These are phyloP conservation scores for Wickerhamomyces ciferrii DNA, from an alignment of 805 yeast genomes.

Conservation along the genomic window DNA sequence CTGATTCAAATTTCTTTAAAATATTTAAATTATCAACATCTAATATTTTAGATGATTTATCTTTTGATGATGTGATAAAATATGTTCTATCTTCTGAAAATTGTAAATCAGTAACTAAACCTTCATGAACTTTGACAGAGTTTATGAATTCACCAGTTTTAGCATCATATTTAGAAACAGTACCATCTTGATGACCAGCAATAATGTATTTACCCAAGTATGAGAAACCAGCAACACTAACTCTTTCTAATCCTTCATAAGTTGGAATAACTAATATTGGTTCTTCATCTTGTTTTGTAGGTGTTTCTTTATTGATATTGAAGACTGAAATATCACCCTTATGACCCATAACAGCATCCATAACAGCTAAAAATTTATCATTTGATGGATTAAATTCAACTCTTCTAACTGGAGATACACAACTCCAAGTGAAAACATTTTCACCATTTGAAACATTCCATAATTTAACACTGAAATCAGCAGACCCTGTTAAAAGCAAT, in stretches of 20 bases:
- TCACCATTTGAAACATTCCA: conserved; percentile 84
- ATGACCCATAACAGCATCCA: conserved; percentile 91
- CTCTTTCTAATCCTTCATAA: conserved; percentile 54
- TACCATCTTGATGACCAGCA: conserved; percentile 87
- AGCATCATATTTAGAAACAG: conserved; percentile 74
- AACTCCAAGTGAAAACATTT: conserved; percentile 64
- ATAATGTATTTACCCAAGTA: conserved; percentile 68
- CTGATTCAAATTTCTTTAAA: conserved; percentile 74
- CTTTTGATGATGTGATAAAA: conserved; percentile 90
- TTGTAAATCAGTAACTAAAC: conserved; percentile 82
- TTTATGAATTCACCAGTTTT: conserved; percentile 64
- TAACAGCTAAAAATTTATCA: conserved; percentile 61
- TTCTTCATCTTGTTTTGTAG: conserved; percentile 39
- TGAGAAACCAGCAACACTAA: conserved; percentile 84
- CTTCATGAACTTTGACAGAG: conserved; percentile 65
- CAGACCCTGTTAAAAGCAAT: conserved; percentile 81
- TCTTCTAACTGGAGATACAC: conserved; percentile 84
- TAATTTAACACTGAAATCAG: conserved; percentile 78
- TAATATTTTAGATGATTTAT: conserved; percentile 73
- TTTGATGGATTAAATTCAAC: conserved; percentile 82
- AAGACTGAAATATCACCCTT: conserved; percentile 71
- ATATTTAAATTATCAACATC: conserved; percentile 72
- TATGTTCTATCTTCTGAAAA: conserved; percentile 83
- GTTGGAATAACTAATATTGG: conserved; percentile 61
- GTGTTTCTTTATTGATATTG: conserved; percentile 49